phyloP scores from a whole-genome alignment of 2,329 filamentous ascomycete species.

The Cladophialophora carrionii region DNA sequence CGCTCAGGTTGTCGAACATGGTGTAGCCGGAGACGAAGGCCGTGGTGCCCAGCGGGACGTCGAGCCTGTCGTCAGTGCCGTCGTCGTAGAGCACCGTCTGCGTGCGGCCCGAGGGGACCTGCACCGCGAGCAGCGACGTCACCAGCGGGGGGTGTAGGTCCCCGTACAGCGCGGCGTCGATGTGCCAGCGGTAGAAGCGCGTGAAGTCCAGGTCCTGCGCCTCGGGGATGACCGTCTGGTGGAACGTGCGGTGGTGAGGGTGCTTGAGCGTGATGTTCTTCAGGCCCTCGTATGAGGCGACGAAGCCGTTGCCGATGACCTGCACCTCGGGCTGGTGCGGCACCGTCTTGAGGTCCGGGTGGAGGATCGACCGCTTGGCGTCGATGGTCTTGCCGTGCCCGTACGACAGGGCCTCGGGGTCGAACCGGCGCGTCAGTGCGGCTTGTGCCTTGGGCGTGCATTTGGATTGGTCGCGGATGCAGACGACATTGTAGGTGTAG shows the following conservation, averaged over 20 bases:
- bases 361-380: constrained; percentile 66
- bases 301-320: constrained; percentile 75
- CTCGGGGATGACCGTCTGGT: constrained; percentile 65
- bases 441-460: constrained; percentile 72
- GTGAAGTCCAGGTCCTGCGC: constrained; percentile 60
- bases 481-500: constrained; percentile 69
- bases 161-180: constrained; percentile 53
- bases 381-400: constrained; percentile 77
- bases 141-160: constrained; percentile 73
- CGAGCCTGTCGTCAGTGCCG: constrained; percentile 65
- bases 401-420: constrained; percentile 67
- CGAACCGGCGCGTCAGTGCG: constrained; percentile 73
- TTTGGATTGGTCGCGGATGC: constrained; percentile 69
- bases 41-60: constrained; percentile 73
- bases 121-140: constrained; percentile 73
- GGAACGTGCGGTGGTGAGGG: constrained; percentile 77
- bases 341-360: constrained; percentile 79
- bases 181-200: constrained; percentile 55
- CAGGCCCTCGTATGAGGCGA: constrained; percentile 71
- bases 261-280: constrained; percentile 69
- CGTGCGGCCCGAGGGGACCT: constrained; percentile 66
- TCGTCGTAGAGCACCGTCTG: constrained; percentile 76
- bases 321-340: constrained; percentile 80
- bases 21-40: constrained; percentile 73
- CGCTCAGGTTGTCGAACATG: constrained; percentile 70